Percentiles rank a stretch among this genome's conserved stretches.
phyloP scores from a whole-genome alignment of 2,329 filamentous ascomycete genomes.

The Dothistroma septosporum region DNA sequence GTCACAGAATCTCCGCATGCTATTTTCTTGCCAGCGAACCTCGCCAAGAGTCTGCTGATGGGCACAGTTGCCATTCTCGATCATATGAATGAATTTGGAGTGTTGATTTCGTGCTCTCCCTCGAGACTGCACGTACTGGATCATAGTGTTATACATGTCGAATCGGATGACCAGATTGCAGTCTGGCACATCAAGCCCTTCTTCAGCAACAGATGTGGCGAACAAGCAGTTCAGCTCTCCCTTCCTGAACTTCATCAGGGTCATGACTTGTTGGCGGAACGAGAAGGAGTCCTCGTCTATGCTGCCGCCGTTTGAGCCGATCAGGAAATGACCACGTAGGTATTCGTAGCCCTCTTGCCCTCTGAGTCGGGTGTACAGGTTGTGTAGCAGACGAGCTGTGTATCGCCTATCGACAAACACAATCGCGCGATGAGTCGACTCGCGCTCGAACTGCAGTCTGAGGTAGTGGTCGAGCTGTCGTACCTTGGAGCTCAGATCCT shows the following conservation, averaged over 20 bases:
- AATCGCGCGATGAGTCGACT: slow-evolving; percentile 66
- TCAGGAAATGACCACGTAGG: slow-evolving; percentile 60
- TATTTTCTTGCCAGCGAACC: slow-evolving; percentile 54
- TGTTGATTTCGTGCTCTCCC: slow-evolving; percentile 74
- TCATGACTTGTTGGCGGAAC: slow-evolving; percentile 68
- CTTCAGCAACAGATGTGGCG: slow-evolving; percentile 62
- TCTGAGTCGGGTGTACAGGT: slow-evolving; percentile 57
- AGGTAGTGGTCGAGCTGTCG: slow-evolving; percentile 59
- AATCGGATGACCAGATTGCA: slow-evolving; percentile 71
- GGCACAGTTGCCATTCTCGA: slow-evolving; percentile 63
- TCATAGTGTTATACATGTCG: slow-evolving; percentile 82
- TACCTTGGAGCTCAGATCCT: slow-evolving; percentile 69
- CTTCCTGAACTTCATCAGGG: slow-evolving; percentile 61
- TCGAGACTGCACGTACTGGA: slow-evolving; percentile 90
- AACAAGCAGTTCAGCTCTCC: slow-evolving; percentile 59
- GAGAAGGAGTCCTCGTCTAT: slow-evolving; percentile 58
- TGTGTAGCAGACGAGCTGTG: slow-evolving; percentile 68
- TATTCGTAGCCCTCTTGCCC: slow-evolving; percentile 45
- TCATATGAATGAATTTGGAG: slow-evolving; percentile 81
- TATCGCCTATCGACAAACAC: slow-evolving; percentile 79
- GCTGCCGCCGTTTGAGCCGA: slow-evolving; percentile 50
- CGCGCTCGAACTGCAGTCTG: slow-evolving; percentile 56
- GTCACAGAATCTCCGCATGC: slow-evolving; percentile 72
- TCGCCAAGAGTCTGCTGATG: slow-evolving; percentile 58
- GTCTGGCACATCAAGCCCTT: slow-evolving; percentile 62